Base-by-base conservation (phyloP, 2,329 filamentous ascomycete species). In the Botrytis tulipae region DNA sequence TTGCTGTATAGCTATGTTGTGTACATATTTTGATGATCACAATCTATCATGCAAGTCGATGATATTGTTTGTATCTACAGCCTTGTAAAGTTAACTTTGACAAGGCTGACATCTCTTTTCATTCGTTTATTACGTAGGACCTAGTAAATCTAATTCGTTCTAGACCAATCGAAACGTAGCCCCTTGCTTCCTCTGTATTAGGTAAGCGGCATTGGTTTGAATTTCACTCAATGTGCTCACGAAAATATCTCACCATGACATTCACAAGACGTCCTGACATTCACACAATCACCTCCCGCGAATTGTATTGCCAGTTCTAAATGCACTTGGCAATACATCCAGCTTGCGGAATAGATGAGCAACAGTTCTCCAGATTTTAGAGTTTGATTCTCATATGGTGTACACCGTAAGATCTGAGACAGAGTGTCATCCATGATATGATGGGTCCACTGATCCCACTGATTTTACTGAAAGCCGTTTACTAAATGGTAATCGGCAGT, bases 51-150 rank as follows among this genome's bases (percentile, higher is more conserved):
- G 60, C 60, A 62, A 25, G 35, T 62, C 35, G 32, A 51, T 29
- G 16, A 40, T 18, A 7, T 67, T 51, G 65, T 54, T 51, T 51
- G 46, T 54, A 22, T 37, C 22, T 12, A n/a, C 46, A 54, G 65
- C 65, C 65, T 68, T 29, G 62, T 65, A 44, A 46, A 22, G 4
- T 46, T 22, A 16, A 29, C 16, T 29, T 57, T 54, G 32, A 2
- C 65, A 68, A 68, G 65, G 65, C 65, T 68, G 65, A 42, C 25
- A 25, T 16, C 9, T 54, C 25, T 29, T 66, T n/a, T 66, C 14
- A n/a, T 25, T 66, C 32, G 12, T 35, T 62, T 40, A 14, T 62
- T 62, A 62, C 35, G 60, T 62, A n/a, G 12, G 16, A 12, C 32
- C 59, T 61, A 6, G 51, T 18, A 8, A n/a, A 18, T 51, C 14